Conservation (phyloP, 352 stramenopile species). For the Phytophthora colocasiae region DNA sequence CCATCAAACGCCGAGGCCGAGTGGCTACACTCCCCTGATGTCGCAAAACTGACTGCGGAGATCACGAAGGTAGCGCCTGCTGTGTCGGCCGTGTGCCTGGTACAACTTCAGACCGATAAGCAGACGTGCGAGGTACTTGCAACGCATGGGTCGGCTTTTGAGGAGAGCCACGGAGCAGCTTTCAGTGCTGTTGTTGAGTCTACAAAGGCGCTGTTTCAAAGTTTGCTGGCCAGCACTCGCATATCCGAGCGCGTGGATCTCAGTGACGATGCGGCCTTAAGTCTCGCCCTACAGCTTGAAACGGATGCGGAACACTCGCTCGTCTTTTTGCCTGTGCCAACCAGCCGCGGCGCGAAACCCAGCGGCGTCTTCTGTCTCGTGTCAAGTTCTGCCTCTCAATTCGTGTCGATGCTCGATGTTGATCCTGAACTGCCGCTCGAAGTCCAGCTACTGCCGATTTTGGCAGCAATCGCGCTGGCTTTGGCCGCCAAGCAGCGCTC, state of each 20-base stretch:
- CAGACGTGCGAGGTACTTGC: conserved; percentile 45
- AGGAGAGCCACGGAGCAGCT: conserved; percentile 5
- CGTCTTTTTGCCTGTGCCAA: conserved; percentile 61
- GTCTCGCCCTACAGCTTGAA: conserved; percentile 28
- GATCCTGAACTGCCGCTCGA: conserved; percentile 21
- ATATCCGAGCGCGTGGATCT: conserved; percentile 47
- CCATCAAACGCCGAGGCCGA: conserved; percentile 30
- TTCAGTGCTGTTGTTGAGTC: conserved; percentile 25
- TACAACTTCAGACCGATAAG: conserved; percentile 55
- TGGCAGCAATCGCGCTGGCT: conserved; percentile 52
- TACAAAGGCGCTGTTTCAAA: conserved; percentile 37
- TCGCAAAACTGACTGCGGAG: conserved; percentile 39
- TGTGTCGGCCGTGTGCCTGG: conserved; percentile 53
- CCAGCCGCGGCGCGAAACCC: conserved; percentile 38
- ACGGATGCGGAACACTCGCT: conserved; percentile 29
- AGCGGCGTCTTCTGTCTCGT: conserved; percentile 60
- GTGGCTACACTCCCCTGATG: conserved; percentile 44
- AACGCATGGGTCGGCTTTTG: conserved; percentile 25
- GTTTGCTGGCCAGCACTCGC: conserved; percentile 50
- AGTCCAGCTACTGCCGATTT: conserved; percentile 55
- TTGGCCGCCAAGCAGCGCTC: conserved; percentile 61
- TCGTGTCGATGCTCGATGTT: conserved; percentile 29
- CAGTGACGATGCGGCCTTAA: conserved; percentile 41
- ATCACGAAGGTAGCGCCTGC: conserved; percentile 31
- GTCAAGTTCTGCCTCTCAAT: conserved; percentile 10